These are phyloP conservation scores for Naganishia sp. DNA, from an alignment of 1,284 basidiomycete species.

Conservation along the genomic window DNA sequence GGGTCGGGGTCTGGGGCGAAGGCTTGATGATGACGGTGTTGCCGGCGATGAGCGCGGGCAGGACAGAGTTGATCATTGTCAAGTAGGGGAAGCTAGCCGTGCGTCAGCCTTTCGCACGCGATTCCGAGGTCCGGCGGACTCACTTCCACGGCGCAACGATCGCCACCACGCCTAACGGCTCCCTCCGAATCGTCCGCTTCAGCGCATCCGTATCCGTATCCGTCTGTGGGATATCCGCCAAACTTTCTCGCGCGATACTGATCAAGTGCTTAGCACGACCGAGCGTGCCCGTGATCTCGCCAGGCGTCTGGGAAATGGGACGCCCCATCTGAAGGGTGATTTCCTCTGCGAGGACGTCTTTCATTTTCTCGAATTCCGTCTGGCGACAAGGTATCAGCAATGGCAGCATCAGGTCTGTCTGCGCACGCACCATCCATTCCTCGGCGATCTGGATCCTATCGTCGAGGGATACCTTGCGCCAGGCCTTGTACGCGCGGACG, in stretches of 20 bases:
- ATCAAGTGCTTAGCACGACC: constrained; percentile 82
- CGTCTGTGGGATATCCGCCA: constrained; percentile 72
- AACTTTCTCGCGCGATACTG: constrained; percentile 72
- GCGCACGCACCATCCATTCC: constrained; percentile 68
- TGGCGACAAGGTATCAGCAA: constrained; percentile 44
- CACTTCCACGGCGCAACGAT: constrained; percentile 61
- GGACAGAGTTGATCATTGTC: constrained; percentile 81
- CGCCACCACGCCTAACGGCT: constrained; percentile 79
- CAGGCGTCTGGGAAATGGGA: constrained; percentile 71
- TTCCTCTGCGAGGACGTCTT: constrained; percentile 71
- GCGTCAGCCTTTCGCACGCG: no score
- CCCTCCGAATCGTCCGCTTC: constrained; percentile 75
- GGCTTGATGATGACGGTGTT: constrained; percentile 91
- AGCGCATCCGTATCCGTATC: constrained; percentile 80
- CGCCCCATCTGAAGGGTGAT: constrained; percentile 78
- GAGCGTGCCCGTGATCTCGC: constrained; percentile 78
- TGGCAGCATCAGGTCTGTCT: background rate
- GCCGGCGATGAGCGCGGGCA: constrained; percentile 81
- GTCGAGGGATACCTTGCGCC: constrained; percentile 68
- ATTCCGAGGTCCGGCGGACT: constrained; percentile 57
- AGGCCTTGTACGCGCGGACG: constrained; percentile 68
- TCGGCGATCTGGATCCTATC: constrained; percentile 72
- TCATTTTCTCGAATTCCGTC: constrained; percentile 73
- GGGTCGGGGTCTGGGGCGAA: constrained; percentile 88
- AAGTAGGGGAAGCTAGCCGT: constrained; percentile 77